These are phyloP conservation scores for Myrmaecium sp. DNA, from an alignment of 2,329 filamentous ascomycete species.

Conservation along the genomic window DNA sequence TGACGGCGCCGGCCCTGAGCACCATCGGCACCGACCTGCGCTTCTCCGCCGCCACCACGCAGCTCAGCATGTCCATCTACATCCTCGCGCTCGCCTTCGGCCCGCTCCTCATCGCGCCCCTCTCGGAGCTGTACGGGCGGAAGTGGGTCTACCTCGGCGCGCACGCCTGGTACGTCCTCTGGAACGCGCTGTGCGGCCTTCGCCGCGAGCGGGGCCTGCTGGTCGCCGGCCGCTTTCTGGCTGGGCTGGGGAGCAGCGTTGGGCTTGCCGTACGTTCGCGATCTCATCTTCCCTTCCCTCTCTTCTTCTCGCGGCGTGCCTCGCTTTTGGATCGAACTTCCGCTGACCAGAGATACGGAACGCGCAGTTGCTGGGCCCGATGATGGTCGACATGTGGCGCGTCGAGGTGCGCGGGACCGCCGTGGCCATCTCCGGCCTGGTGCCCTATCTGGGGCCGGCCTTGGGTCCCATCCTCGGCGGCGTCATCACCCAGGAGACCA, in stretches of 20 bases:
- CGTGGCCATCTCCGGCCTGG: slow-evolving; percentile 11
- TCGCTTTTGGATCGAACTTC: too few species aligned
- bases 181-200: slow-evolving; percentile 13
- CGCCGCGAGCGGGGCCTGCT: slow-evolving; percentile 10
- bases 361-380: slow-evolving; percentile 7
- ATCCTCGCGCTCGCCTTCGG: slow-evolving; percentile 14
- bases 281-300: slow-evolving; percentile 2
- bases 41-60: slow-evolving; percentile 9
- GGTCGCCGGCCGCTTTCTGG: slow-evolving; percentile 11
- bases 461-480: slow-evolving; percentile 18
- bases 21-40: slow-evolving; percentile 10
- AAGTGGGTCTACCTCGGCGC: slow-evolving; percentile 9
- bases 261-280: slow-evolving; percentile 8
- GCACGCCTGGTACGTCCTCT: slow-evolving; percentile 12
- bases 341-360: slow-evolving; percentile 3
- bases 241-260: slow-evolving; percentile 12
- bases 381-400: slow-evolving; percentile 12
- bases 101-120: slow-evolving; percentile 12
- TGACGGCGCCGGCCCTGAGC: slow-evolving; percentile 13
- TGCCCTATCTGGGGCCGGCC: slow-evolving; percentile 16
- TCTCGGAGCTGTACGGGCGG: slow-evolving; percentile 15
- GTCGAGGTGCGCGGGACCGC: slow-evolving; percentile 10
- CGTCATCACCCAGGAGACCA: slow-evolving; percentile 17
- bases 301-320: slow-evolving; percentile 1
- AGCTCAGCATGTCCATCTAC: slow-evolving; percentile 14